Evolutionary conservation across 1,284 basidiomycete species (phyloP), one percentile per base, ranked within the genome.

Genomic region (Sporisorium iseilematis-ciliati): DNA sequence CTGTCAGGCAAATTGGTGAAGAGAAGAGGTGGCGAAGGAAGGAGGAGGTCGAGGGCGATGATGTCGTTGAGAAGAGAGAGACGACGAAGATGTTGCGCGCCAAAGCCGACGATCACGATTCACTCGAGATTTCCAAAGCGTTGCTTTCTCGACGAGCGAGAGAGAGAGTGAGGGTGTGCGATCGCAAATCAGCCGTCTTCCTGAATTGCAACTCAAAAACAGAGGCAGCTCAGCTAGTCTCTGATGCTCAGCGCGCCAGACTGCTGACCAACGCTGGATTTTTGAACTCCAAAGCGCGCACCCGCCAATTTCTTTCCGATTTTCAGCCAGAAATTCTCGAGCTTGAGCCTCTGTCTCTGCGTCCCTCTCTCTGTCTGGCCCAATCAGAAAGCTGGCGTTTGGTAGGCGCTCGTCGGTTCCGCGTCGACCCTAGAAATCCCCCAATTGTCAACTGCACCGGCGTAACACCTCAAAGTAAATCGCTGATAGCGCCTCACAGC

Each of bases 311-410:
- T 51, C 21, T 57, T 25, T 26, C 35, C 33, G 51, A 53, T 54
- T 63, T 69, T 51, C n/a, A 33, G 45, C 35, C 45, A 29, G 46
- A 49, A 57, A 25, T 57, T 49, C 45, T 11, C 21, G 11, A 1
- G 45, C 29, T 21, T 18, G 7, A 10, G 29, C 11, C 14, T 40
- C 16, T 29, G 43, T 33, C 45, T 7, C 31, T 20, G 38, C n/a
- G 23, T n/a, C n/a, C 8, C 31, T 31, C 7, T 10, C 35, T 18
- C 21, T 16, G 11, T 35, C 23, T 38, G 25, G 62, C 62, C 68
- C 68, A 71, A 71, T 71, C 68, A 71, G 58, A 52, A 55, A 14
- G 33, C 56, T 25, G 68, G 42, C 56, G 68, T 65, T 71, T 71
- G 49, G 50, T 46, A 52, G 16, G 43, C 21, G 18, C 26, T 10